Evolutionary conservation across 768 basidiomycete species (phyloP), one percentile per base, ranked within the genome.

Genomic region (Rhodotorula toruloides): DNA sequence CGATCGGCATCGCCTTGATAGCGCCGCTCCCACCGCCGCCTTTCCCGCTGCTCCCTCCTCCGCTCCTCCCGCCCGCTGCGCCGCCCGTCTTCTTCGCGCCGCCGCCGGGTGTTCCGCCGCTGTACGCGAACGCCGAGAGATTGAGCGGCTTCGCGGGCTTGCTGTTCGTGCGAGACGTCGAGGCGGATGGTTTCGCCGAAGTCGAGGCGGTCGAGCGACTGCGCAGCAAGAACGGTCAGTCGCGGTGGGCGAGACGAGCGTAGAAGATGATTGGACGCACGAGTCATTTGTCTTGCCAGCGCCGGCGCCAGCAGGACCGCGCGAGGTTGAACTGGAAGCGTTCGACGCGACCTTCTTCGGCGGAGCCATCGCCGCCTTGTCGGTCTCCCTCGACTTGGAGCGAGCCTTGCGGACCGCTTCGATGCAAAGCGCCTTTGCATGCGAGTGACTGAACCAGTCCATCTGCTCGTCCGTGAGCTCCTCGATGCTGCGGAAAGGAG

Each of bases 1-100:
- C 11, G 9, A 65, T 27, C 34, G 60, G 60, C 68, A 70, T 70
- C 25, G 68, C 47, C 61, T 44, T 66, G 57, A 70, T 62, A 21
- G n/a, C n/a, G n/a, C 61, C 68, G 9, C 68, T 54, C 1, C 60
- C 56, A 12, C 56, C n/a, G n/a, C n/a, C n/a, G n/a, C n/a, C n/a
- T n/a, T n/a, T n/a, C n/a, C n/a, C n/a, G n/a, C n/a, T n/a, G n/a
- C n/a, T n/a, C n/a, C n/a, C n/a, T n/a, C n/a, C 34, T 10, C 46
- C 47, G 27, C 55, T 40, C 14, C 27, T 14, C 0, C 25, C n/a
- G 27, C 25, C 9, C 9, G 29, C 52, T 17, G 32, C 42, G 1
- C 37, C 47, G 1, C 29, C 37, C 22, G 36, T 25, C 34, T 39
- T 34, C 22, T n/a, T 25, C 36, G 21, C 40, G 11, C 66, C 60